A percentile compares a stretch with the other conserved stretches of the same genome.
Evolutionary conservation across 2,329 filamentous ascomycete species (phyloP).

Genomic region (Colletotrichum sp.): DNA sequence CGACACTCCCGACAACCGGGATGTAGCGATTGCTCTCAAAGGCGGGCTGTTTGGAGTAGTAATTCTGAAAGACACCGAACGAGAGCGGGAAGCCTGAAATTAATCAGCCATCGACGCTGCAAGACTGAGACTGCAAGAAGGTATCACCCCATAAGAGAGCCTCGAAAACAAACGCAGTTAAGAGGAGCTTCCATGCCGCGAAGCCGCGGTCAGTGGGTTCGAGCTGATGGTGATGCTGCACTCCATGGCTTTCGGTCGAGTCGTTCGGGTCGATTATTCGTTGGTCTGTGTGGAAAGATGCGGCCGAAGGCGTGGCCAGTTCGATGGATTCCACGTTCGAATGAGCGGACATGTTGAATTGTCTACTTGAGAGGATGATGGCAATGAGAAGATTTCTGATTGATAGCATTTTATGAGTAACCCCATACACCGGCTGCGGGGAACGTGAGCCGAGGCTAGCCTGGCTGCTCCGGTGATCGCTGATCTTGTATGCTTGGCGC

Average conservation of each 20-base stretch:
- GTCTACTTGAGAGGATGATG: neutral
- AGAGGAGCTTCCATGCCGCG: constrained; percentile 28
- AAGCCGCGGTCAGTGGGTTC: constrained; percentile 26
- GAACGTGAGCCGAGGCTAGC: neutral
- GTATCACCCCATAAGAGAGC: constrained; percentile 27
- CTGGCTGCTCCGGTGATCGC: neutral
- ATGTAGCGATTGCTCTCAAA: constrained; percentile 29
- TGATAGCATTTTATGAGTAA: neutral
- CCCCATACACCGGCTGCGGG: neutral
- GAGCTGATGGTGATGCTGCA: constrained; percentile 7
- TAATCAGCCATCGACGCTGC: neutral
- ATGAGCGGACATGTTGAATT: neutral
- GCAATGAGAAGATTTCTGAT: neutral
- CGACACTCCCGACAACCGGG: constrained; percentile 30
- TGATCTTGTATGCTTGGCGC: neutral
- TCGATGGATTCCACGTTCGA: neutral
- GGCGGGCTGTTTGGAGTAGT: constrained; percentile 30
- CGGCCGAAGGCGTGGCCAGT: neutral
- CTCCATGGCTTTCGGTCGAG: neutral
- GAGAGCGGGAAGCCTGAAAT: constrained; percentile 30
- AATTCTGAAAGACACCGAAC: constrained; percentile 34
- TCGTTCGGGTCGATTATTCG: neutral
- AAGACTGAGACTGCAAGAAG: neutral
- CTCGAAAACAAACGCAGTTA: constrained; percentile 29
- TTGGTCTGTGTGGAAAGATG: neutral